Evolutionary conservation across 768 basidiomycete species (phyloP).

Genomic region (Leccinum aurantiacum): DNA sequence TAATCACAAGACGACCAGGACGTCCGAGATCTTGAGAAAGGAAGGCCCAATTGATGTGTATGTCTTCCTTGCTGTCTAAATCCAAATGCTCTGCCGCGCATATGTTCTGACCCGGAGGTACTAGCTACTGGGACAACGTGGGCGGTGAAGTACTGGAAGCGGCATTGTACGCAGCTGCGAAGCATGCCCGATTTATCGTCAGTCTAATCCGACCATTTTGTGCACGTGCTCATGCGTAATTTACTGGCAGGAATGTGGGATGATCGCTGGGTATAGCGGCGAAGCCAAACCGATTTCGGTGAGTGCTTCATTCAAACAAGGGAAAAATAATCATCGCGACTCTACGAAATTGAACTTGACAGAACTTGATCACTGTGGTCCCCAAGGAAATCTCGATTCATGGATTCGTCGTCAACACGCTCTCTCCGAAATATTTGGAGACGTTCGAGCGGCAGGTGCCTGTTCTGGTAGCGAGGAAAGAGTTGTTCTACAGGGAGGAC

Average conservation of each 20-base stretch:
- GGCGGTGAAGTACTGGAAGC: constrained; percentile 60
- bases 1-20: constrained; percentile 67
- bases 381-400: constrained; percentile 41
- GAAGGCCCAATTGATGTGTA: constrained; percentile 61
- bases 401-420: constrained; percentile 42
- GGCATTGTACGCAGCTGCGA: constrained; percentile 47
- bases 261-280: constrained; percentile 6
- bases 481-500: constrained; percentile 49
- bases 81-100: neutral
- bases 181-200: constrained; percentile 49
- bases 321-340: neutral
- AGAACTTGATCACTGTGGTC: constrained; percentile 42
- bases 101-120: neutral
- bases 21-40: constrained; percentile 48
- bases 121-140: constrained; percentile 46
- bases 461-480: constrained; percentile 41
- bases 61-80: constrained; percentile 1
- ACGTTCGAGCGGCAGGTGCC: constrained; percentile 46
- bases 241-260: constrained; percentile 33
- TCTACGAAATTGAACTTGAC: neutral
- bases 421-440: constrained; percentile 35
- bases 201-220: constrained; percentile 1
- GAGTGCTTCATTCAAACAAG: neutral
- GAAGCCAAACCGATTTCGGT: neutral
- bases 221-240: neutral